Evolutionary conservation across 2,329 filamentous ascomycete genomes (phyloP).

Genomic region (Sarocladium strictum): DNA sequence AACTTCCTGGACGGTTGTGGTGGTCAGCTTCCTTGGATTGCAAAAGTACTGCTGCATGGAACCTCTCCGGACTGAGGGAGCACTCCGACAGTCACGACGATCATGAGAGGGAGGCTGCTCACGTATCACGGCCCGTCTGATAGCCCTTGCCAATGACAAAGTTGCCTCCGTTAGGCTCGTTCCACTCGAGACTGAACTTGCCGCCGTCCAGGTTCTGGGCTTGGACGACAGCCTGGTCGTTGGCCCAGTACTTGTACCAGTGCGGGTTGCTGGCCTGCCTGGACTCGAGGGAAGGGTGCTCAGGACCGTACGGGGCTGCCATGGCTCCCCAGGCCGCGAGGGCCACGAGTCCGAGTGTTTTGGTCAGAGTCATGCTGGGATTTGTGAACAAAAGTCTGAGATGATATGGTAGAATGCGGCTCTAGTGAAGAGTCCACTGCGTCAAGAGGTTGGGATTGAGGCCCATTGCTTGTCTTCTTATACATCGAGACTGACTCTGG

Average conservation of each 20-base stretch:
- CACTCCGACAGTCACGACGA: not conserved
- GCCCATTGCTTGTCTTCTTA: not conserved
- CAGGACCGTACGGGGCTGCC: slow-evolving; percentile 6
- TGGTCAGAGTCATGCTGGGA: slow-evolving; percentile 5
- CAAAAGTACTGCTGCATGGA: too few species aligned
- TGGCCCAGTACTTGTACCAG: slow-evolving; percentile 12
- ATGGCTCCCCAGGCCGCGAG: slow-evolving; percentile 8
- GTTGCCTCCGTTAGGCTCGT: slow-evolving; percentile 10
- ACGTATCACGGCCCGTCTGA: slow-evolving; percentile 9
- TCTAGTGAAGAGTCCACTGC: not conserved
- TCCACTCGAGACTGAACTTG: slow-evolving; percentile 6
- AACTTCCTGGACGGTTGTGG: slow-evolving; percentile 20
- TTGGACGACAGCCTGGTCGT: slow-evolving; percentile 10
- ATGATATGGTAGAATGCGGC: not conserved
- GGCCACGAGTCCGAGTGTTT: slow-evolving; percentile 5
- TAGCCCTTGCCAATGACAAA: slow-evolving; percentile 11
- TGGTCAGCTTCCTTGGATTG: not conserved
- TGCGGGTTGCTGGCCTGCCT: not conserved
- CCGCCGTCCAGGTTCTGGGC: slow-evolving; percentile 4
- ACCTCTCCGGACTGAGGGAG: too few species aligned
- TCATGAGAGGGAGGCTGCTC: not conserved
- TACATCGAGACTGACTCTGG: not conserved
- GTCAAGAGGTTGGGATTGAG: not conserved
- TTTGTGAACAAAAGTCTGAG: not conserved
- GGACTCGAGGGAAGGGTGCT: slow-evolving; percentile 6